These are phyloP conservation scores for Xylaria sp. DNA, from an alignment of 2,329 filamentous ascomycete species.

Conservation along the genomic window DNA sequence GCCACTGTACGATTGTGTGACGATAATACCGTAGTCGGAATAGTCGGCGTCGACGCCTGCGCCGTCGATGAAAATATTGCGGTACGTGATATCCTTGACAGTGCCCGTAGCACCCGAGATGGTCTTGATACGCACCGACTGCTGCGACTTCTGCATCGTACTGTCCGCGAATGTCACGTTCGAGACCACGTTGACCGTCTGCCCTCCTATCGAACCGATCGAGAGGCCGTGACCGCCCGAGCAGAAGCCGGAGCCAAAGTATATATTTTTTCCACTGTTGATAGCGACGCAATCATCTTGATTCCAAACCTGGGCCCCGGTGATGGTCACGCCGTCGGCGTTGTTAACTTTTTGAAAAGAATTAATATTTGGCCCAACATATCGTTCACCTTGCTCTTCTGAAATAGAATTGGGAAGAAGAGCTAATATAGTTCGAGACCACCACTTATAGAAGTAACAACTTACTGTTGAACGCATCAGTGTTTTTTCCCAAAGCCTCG, in stretches of 20 bases:
- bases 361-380: background rate
- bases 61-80: slow-evolving; percentile 47
- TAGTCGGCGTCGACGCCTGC: slow-evolving; percentile 19
- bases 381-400: background rate
- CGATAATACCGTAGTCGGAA: slow-evolving; percentile 57
- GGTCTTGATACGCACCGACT: slow-evolving; percentile 66
- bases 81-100: slow-evolving; percentile 59
- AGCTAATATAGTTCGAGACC: background rate
- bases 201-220: slow-evolving; percentile 28
- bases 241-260: slow-evolving; percentile 51
- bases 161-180: slow-evolving; percentile 57
- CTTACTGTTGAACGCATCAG: slow-evolving; percentile 57
- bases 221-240: slow-evolving; percentile 58
- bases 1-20: slow-evolving; percentile 62
- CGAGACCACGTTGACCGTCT: slow-evolving; percentile 54
- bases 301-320: slow-evolving; percentile 58
- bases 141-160: slow-evolving; percentile 56
- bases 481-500: slow-evolving; percentile 55
- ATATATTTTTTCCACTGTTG: slow-evolving; percentile 57
- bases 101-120: slow-evolving; percentile 56
- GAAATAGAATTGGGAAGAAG: background rate
- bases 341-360: slow-evolving; percentile 42
- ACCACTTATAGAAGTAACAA: background rate
- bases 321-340: slow-evolving; percentile 55
- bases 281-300: slow-evolving; percentile 66